A percentile compares a stretch with the other conserved stretches of the same genome.
phyloP scores from a whole-genome alignment of 2,329 filamentous ascomycete genomes.

The Hypoxylon sp. region DNA sequence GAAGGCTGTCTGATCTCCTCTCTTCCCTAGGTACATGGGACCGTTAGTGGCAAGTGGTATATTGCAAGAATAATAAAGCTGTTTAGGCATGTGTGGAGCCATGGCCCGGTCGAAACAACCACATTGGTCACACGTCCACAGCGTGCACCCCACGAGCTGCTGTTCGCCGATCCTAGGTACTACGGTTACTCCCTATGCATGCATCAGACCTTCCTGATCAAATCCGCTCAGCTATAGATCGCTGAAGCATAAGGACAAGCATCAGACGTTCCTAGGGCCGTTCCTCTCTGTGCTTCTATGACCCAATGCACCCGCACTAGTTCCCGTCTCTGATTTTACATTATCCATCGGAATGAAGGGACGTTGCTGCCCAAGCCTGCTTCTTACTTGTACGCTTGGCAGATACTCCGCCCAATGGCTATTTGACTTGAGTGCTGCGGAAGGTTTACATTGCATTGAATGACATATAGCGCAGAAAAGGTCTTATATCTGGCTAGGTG shows the following conservation, averaged over 20 bases:
- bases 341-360: constrained; percentile 38
- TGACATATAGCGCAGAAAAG: constrained; percentile 46
- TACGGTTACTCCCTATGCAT: constrained; percentile 46
- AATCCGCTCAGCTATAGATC: constrained; percentile 44
- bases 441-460: constrained; percentile 45
- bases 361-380: constrained; percentile 44
- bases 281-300: constrained; percentile 35
- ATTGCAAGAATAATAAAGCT: constrained; percentile 47
- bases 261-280: constrained; percentile 37
- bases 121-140: constrained; percentile 49
- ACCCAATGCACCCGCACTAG: constrained; percentile 43
- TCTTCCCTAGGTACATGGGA: constrained; percentile 46
- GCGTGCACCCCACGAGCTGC: constrained; percentile 51
- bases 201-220: constrained; percentile 42
- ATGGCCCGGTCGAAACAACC: constrained; percentile 51
- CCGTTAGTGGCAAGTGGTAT: constrained; percentile 49
- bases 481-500: constrained; percentile 50
- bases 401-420: constrained; percentile 42
- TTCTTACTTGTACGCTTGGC: constrained; percentile 41
- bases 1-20: constrained; percentile 47
- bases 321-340: constrained; percentile 42
- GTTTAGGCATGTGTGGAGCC: constrained; percentile 53
- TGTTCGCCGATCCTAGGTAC: constrained; percentile 50
- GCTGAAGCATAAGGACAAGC: constrained; percentile 40
- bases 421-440: constrained; percentile 39